These are phyloP conservation scores for Chenopodium berlandieri DNA, from an alignment of 148 eudicot species.

Conservation along the genomic window DNA sequence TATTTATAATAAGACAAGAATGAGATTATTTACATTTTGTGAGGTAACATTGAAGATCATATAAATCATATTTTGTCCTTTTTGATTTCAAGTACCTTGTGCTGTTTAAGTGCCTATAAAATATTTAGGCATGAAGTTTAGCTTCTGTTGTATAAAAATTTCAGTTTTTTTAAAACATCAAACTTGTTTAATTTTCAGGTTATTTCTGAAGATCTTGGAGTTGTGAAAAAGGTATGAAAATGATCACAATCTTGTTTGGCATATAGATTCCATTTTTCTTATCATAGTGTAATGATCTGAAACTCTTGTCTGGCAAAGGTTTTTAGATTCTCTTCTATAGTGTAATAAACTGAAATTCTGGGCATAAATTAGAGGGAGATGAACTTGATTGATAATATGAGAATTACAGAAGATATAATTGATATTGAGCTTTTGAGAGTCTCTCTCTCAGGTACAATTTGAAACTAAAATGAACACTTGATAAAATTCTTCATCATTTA, in stretches of 20 bases:
- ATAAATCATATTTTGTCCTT: background rate
- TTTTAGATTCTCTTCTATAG: background rate
- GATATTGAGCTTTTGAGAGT: no score
- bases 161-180: background rate
- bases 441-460: no score
- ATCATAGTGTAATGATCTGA: background rate
- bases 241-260: background rate
- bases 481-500: no score
- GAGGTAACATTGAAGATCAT: background rate
- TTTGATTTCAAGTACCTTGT: background rate
- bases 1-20: no score
- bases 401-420: no score
- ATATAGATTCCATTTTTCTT: background rate
- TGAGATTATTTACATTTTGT: slow-evolving; percentile 4
- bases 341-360: no score
- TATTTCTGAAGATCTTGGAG: slow-evolving; percentile 78
- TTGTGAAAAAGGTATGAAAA: slow-evolving; percentile 79
- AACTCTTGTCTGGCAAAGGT: background rate
- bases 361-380: no score
- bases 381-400: no score
- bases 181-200: slow-evolving; percentile 54
- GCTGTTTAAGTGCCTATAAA: background rate
- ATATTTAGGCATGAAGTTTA: background rate
- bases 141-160: background rate
- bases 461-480: no score